Conservation (phyloP, 2,329 filamentous ascomycete species). For the Diplodia seriata region DNA sequence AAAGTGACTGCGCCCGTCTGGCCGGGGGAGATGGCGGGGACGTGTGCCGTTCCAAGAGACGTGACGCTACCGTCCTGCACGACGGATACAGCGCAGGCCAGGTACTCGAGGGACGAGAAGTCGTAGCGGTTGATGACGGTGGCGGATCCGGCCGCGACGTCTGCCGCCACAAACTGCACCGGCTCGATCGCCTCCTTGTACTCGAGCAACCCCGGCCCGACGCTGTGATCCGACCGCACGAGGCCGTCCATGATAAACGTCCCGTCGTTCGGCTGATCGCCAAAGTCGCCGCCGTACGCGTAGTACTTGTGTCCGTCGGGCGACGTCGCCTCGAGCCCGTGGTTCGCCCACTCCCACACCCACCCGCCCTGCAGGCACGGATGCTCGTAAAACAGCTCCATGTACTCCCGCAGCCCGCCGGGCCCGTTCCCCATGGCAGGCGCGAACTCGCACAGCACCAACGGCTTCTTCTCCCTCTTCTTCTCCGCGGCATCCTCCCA, state of each 20-base stretch:
- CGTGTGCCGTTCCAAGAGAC: not conserved
- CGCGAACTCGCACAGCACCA: constrained; percentile 63
- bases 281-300: constrained; percentile 55
- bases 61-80: not conserved
- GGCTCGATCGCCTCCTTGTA: constrained; percentile 56
- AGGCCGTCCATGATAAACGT: constrained; percentile 57
- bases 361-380: constrained; percentile 69
- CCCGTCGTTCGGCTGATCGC: constrained; percentile 50
- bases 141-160: constrained; percentile 37
- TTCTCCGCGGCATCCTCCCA: constrained; percentile 58
- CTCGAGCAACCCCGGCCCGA: constrained; percentile 51
- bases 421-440: constrained; percentile 79
- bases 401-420: constrained; percentile 72
- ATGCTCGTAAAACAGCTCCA: constrained; percentile 67
- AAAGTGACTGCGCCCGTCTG: not conserved
- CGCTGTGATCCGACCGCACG: constrained; percentile 51
- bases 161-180: constrained; percentile 41
- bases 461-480: constrained; percentile 59
- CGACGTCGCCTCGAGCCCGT: constrained; percentile 52
- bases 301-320: constrained; percentile 50
- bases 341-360: constrained; percentile 57
- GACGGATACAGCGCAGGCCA: constrained; percentile 35
- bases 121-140: constrained; percentile 47
- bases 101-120: constrained; percentile 48
- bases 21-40: not conserved